Evolutionary conservation across 805 yeast genomes (phyloP), one percentile per base, ranked within the genome.

Genomic region (Candida fluviatilis): DNA sequence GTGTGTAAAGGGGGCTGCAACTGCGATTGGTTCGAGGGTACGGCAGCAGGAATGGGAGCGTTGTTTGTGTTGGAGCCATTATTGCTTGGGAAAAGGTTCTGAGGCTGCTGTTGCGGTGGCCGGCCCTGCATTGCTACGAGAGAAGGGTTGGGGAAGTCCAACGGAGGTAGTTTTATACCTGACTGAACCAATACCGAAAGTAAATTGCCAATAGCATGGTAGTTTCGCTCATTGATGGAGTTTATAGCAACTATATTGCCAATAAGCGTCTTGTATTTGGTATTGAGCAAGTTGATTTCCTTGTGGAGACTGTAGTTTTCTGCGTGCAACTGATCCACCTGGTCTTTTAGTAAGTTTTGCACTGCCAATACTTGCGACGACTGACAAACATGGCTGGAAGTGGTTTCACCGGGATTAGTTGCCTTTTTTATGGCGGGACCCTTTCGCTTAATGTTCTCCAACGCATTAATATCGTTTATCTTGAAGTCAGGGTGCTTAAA

Each of bases 401-500:
- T 55, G 55, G 11, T 49, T 35, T 19, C 45, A 46, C 27, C 30
- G 4, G 33, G 13, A 1, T 36, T 31, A 3, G 21, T n/a, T 3
- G 37, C 17, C 51, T 77, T 75, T 47, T 76, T 78, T 39, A 71
- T 67, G 12, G 69, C 63, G 4, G 93, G 84, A 0, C 82, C 82
- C 57, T 90, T 90, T 34, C 97, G 66, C 53, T 86, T 87, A 55
- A 93, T 93, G 47, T 85, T 84, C 36, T 90, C 95, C 27, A 95
- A 69, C 8, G 87, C 79, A n/a, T 79, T 83, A 38, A 77, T 72
- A 54, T 87, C 87, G 58, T 85, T 82, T 24, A 77, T 76, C 47
- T 76, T 76, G 60, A 93, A 93, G 47, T 80, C 87, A 0, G 96
- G 95, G 59, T 93, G 98, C 55, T 81, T 80, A 66, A 93, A 91